phyloP scores from a whole-genome alignment of 495 filamentous ascomycete genomes.

The Neurospora intermedia region DNA sequence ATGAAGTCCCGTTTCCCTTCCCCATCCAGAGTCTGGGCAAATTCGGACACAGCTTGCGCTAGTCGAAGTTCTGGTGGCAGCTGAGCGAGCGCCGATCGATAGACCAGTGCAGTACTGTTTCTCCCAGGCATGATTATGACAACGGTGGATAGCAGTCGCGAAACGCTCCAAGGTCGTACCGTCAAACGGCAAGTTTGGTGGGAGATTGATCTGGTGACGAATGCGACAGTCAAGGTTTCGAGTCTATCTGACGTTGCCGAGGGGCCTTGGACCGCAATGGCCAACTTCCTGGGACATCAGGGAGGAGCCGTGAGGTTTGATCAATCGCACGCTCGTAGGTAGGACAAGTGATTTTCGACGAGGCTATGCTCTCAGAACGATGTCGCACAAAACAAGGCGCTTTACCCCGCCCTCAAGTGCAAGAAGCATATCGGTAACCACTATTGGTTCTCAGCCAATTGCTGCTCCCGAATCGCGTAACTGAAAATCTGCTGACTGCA shows the following conservation, averaged over 20 bases:
- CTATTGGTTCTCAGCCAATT: background rate
- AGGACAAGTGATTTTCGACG: background rate
- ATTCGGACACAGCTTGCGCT: background rate
- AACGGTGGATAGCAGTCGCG: background rate
- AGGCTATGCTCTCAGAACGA: no score
- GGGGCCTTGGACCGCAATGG: no score
- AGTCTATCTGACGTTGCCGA: background rate
- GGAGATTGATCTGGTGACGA: background rate
- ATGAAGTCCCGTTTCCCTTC: background rate
- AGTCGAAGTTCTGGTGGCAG: background rate
- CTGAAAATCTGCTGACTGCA: background rate
- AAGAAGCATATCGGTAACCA: background rate
- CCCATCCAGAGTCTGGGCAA: background rate
- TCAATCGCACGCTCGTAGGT: background rate
- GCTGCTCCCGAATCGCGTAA: background rate
- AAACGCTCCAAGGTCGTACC: background rate
- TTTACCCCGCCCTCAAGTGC: background rate
- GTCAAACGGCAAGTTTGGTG: background rate
- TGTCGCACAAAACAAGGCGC: background rate
- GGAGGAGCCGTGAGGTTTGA: background rate
- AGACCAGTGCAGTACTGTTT: background rate
- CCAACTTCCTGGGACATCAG: no score
- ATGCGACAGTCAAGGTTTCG: background rate
- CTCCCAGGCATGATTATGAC: background rate
- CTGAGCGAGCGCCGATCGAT: background rate